These are phyloP conservation scores for Jasminum sambac DNA, from an alignment of 257 asterid species.

Conservation along the genomic window DNA sequence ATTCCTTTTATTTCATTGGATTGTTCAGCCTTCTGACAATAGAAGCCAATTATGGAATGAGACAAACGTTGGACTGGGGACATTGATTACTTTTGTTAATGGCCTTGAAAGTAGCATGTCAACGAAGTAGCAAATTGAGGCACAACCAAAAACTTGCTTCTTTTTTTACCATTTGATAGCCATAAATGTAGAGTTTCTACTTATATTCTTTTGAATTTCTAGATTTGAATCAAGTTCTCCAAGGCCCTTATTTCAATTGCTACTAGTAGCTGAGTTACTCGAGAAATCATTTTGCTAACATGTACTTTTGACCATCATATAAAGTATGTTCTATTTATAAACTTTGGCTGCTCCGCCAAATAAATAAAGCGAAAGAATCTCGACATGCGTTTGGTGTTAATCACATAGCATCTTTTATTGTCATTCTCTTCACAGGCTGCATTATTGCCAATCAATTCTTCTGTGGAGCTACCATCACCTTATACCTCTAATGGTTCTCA, in stretches of 20 bases:
- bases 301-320: neutral
- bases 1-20: no score
- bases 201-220: no score
- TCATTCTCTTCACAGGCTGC: conserved; percentile 44
- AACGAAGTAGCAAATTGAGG: no score
- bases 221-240: conserved; percentile 46
- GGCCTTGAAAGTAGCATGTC: no score
- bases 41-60: no score
- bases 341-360: neutral
- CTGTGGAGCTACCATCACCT: conserved; percentile 56
- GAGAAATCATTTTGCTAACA: neutral
- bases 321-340: no score
- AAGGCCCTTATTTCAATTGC: conserved; percentile 60
- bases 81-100: no score
- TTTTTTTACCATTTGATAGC: no score
- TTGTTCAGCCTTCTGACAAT: no score
- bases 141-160: no score
- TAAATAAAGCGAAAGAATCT: neutral
- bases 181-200: no score
- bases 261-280: conserved; percentile 24
- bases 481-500: conserved; percentile 45
- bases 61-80: no score
- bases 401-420: neutral
- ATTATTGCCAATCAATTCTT: conserved; percentile 51
- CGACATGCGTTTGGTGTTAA: neutral